A percentile compares a stretch with the other conserved stretches of the same genome.
These are phyloP conservation scores for Glarea lozoyensis DNA, from an alignment of 495 filamentous ascomycete genomes.

Conservation along the genomic window DNA sequence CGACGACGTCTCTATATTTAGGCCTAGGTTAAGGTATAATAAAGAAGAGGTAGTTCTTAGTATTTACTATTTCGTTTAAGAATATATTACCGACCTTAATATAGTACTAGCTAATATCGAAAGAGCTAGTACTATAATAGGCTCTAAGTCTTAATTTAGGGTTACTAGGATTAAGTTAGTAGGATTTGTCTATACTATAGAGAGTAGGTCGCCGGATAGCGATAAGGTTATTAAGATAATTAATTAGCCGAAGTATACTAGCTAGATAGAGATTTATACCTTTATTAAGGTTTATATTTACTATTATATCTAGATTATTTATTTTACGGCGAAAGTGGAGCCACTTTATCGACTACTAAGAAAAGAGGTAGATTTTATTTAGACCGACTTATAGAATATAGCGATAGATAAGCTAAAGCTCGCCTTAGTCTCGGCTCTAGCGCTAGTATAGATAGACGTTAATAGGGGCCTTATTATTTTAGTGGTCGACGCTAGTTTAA, in stretches of 20 bases:
- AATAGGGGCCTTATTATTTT: background rate
- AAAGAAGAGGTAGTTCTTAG: conserved; percentile 1
- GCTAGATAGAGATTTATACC: background rate
- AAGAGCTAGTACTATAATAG: background rate
- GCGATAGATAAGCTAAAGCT: background rate
- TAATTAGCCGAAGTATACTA: background rate
- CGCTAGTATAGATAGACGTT: background rate
- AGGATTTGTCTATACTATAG: background rate
- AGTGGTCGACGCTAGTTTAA: background rate
- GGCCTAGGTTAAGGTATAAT: background rate
- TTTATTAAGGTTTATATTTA: conserved; percentile 3
- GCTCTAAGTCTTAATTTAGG: background rate
- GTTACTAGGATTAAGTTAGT: background rate
- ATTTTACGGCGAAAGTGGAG: background rate
- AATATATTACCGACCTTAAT: background rate
- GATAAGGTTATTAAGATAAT: conserved; percentile 3
- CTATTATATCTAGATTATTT: conserved; percentile 3
- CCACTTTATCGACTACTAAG: background rate
- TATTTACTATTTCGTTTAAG: background rate
- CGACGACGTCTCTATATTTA: background rate
- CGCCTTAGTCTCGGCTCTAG: background rate
- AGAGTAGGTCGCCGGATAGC: background rate
- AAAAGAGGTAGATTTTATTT: background rate
- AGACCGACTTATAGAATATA: background rate
- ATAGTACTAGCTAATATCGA: background rate